Percentiles rank a stretch among this genome's conserved stretches.
phyloP scores from a whole-genome alignment of 106 monocot species.

The Dendrobium catenatum region DNA sequence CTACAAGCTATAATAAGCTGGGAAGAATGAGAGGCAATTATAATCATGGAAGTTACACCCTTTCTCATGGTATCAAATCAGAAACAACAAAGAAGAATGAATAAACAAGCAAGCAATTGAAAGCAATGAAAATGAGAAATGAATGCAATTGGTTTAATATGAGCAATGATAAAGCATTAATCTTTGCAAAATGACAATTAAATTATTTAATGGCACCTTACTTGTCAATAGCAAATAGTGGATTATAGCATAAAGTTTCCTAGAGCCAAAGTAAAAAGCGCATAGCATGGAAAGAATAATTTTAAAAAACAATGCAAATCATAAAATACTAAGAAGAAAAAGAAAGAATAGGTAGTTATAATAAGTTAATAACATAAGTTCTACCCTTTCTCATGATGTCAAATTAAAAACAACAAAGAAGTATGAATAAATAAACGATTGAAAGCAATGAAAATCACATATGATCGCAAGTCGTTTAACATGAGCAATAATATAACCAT shows the following conservation, averaged over 20 bases:
- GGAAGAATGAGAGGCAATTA: slow-evolving; percentile 6
- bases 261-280: too few relatives aligned
- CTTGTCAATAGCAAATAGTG: too few relatives aligned
- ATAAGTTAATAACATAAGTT: not conserved
- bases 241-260: too few relatives aligned
- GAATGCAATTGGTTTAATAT: not conserved
- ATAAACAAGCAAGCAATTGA: not conserved
- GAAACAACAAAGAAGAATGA: not conserved
- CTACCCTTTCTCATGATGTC: not conserved
- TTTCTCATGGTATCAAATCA: not conserved
- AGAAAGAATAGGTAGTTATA: not conserved
- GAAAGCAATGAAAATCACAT: not conserved
- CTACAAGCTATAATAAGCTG: slow-evolving; percentile 91
- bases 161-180: not conserved
- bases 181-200: not conserved
- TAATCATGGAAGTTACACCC: not conserved
- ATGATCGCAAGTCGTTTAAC: not conserved
- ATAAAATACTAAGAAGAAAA: slow-evolving; percentile 61
- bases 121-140: not conserved
- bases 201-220: not conserved
- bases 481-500: not conserved
- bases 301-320: slow-evolving; percentile 29
- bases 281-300: too few relatives aligned
- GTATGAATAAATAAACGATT: not conserved
- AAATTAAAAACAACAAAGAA: not conserved